Conservation (phyloP, 2,329 filamentous ascomycete genomes). For the Aspergillus novofumigatus region DNA sequence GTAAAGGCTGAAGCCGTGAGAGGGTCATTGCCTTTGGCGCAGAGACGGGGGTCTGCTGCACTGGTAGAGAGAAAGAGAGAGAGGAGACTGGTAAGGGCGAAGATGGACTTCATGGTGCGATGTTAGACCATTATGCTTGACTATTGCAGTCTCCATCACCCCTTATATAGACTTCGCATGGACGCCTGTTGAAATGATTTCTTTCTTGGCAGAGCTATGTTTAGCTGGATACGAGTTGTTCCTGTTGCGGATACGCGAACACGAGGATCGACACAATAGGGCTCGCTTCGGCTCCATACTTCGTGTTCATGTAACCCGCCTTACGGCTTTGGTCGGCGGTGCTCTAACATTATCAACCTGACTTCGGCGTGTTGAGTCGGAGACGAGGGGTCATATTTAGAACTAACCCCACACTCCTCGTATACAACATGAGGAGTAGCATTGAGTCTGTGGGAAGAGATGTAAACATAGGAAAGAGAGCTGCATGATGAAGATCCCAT, state of each 20-base stretch:
- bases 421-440: no score
- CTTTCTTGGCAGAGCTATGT: background rate
- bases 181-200: background rate
- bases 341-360: no score
- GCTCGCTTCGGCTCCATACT: background rate
- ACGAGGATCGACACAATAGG: background rate
- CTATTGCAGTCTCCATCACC: background rate
- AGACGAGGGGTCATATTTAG: no score
- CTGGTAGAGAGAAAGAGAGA: background rate
- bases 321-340: no score
- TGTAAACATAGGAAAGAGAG: no score
- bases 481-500: no score
- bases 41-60: background rate
- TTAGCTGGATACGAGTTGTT: background rate
- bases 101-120: background rate
- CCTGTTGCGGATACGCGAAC: background rate
- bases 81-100: background rate
- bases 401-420: no score
- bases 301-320: background rate
- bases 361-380: no score
- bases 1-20: slow-evolving; percentile 5
- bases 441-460: no score
- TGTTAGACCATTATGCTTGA: background rate
- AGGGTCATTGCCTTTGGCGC: background rate
- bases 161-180: background rate